Evolutionary conservation across 1,139 yeast species (phyloP), one percentile per base, ranked within the genome.

Genomic region (Sugiyamaella castrensis): DNA sequence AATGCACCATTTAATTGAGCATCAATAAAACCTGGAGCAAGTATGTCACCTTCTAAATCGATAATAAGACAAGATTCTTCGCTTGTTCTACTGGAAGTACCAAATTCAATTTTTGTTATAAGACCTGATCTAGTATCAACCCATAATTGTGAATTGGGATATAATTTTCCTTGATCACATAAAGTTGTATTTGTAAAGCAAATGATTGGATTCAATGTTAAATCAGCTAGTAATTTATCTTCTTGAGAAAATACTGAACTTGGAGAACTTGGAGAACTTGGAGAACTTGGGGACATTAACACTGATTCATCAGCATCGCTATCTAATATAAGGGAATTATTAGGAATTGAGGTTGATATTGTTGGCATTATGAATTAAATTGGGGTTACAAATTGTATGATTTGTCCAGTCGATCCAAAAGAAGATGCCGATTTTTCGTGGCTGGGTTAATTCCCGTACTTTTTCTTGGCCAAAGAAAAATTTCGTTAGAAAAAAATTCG

Each of bases 21-120:
- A 61, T 81, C 86, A 16, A 81, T 68, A 58, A 75, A 79, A 2
- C 86, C 86, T 0, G 86, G 84, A 0, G 83, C 76, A 36, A 81
- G 57, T 36, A 77, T 70, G 31, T 67, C 65, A 5, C 81, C 83
- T 16, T 72, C 58, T 48, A 80, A 65, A 55, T 81, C 82, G 26
- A 80, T 64, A 4, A 65, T 63, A 42, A 64, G 64, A 19, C 53
- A 43, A 12, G 52, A 55, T 26, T 56, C 50, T 15, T 11, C n/a
- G 12, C 15, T 27, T 8, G 32, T 12, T 10, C 16, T 33, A 4
- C 27, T 19, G 30, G 15, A 53, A 4, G 54, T 53, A n/a, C 37
- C 24, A 37, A 33, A 29, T 11, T 46, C 31, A 6, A 26, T 54
- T 10, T 41, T 44, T 16, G 72, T 65, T n/a, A 80, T 79, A 50